Percentiles rank a stretch among this genome's conserved stretches.
These are phyloP conservation scores for Eurotiales sp. DNA, from an alignment of 2,329 filamentous ascomycete species.

Conservation along the genomic window DNA sequence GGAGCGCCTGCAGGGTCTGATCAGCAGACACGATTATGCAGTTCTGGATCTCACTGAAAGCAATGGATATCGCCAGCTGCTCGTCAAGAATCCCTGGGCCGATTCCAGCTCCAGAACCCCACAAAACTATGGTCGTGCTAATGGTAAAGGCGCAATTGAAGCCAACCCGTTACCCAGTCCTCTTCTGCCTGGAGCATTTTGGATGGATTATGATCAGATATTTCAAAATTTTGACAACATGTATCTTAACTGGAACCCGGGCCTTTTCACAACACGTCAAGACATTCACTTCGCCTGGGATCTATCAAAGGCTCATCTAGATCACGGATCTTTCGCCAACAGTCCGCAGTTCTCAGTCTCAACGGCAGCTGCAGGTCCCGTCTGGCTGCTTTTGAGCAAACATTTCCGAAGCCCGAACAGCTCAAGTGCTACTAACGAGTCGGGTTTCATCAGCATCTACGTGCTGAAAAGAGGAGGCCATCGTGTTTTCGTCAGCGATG, in stretches of 20 bases:
- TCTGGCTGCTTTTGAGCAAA: conserved; percentile 82
- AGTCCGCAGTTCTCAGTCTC: conserved; percentile 60
- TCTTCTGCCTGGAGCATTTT: conserved; percentile 71
- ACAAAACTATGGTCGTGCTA: conserved; percentile 5
- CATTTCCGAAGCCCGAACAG: conserved; percentile 74
- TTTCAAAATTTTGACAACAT: conserved; percentile 91
- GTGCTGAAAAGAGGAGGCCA: conserved; percentile 70
- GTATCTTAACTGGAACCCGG: conserved; percentile 96
- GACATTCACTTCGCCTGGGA: conserved; percentile 91
- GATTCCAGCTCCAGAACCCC: conserved; percentile 48
- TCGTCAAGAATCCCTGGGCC: conserved; percentile 94
- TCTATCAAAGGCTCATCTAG: conserved; percentile 49
- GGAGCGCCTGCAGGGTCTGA: conserved; percentile 75
- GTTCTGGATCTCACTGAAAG: conserved; percentile 72
- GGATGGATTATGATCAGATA: conserved; percentile 86
- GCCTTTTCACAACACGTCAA: conserved; percentile 73
- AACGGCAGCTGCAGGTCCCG: conserved; percentile 53
- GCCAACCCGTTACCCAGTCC: conserved; percentile 6
- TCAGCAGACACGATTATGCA: conserved; percentile 90
- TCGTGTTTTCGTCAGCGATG: conserved; percentile 70
- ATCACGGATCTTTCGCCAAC: conserved; percentile 68
- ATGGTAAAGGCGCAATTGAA: conserved; percentile 15
- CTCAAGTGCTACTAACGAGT: conserved; percentile 33
- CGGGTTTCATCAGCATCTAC: conserved; percentile 84
- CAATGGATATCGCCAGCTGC: conserved; percentile 61